Evolutionary conservation across 768 basidiomycete genomes (phyloP).

Genomic region (Multifurca ochricompacta): DNA sequence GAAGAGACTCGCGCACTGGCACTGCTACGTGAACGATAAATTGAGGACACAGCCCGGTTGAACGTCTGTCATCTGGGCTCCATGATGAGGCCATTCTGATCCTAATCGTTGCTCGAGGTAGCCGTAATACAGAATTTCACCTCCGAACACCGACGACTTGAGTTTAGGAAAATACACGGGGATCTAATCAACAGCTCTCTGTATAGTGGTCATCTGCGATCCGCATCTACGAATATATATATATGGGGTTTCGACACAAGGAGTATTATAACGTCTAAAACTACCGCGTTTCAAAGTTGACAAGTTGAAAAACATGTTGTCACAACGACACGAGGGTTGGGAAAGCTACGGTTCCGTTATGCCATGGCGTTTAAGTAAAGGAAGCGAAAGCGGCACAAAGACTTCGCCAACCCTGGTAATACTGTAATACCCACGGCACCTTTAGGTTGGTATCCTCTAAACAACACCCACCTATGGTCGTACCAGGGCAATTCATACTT

Average conservation of each 20-base stretch:
- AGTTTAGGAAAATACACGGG: too few relatives aligned
- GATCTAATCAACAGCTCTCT: too few relatives aligned
- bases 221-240: too few relatives aligned
- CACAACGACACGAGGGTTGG: too few relatives aligned
- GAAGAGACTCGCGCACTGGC: constrained; percentile 60
- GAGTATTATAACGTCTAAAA: too few relatives aligned
- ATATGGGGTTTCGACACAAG: too few relatives aligned
- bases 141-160: neutral
- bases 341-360: neutral
- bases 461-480: neutral
- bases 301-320: neutral
- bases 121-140: neutral
- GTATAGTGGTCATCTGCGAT: too few relatives aligned
- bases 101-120: neutral
- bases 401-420: neutral
- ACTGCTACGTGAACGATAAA: constrained; percentile 37
- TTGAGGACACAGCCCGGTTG: neutral
- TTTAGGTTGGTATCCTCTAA: neutral
- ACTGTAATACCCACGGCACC: neutral
- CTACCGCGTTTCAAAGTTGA: neutral
- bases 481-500: constrained; percentile 33
- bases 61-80: neutral
- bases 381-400: neutral
- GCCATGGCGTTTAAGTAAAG: neutral
- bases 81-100: neutral